Base-by-base conservation (phyloP, 164 flowering plant genomes). In the Magnolia officinalis region DNA sequence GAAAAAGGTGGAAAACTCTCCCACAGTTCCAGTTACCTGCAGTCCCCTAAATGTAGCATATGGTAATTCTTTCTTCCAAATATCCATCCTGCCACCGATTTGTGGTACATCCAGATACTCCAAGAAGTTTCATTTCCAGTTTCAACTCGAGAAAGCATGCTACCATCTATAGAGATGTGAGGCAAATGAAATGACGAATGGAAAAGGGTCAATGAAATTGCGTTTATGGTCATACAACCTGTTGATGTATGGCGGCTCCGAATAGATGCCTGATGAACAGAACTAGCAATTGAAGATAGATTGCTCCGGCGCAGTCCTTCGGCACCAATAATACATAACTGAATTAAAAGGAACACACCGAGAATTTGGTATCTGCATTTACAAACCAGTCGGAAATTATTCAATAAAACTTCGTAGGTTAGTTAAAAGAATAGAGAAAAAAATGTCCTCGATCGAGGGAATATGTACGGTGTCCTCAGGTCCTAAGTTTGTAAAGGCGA, bases 261-360 rank as follows among this genome's bases (percentile, higher is more conserved):
- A 50, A 82, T 70, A 19, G 97, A 84, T 61, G 92, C 80, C 50
- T 86, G 98, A 45, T 91, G 92, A 77, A 86, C 87, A 75, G 98
- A 89, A 87, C 81, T 86, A 74, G 96, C 88, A 81, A 96, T 82
- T 65, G 96, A 89, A 21, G 99, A 89, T 67, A 92, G 83, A 83
- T 88, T 94, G 82, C 92, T 92, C 29, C 94, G 88, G 16, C 97
- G 82, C 55, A 96, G 80, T 73, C 94, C 90, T 82, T 96, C 99
- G 76, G 90, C 92, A 82, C 92, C 92, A 84, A 96, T 78, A 63
- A 96, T 87, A 76, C 99, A 96, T n/a, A 96, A 81, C 86, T 96
- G 99, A 81, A 96, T 85, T 71, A 94, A 76, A 80, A 96, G 96
- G 78, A 96, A 96, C 24, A 96, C 87, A 20, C 99, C 99, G 74